These are phyloP conservation scores for Pluteus cervinus DNA, from an alignment of 768 basidiomycete genomes.

Conservation along the genomic window DNA sequence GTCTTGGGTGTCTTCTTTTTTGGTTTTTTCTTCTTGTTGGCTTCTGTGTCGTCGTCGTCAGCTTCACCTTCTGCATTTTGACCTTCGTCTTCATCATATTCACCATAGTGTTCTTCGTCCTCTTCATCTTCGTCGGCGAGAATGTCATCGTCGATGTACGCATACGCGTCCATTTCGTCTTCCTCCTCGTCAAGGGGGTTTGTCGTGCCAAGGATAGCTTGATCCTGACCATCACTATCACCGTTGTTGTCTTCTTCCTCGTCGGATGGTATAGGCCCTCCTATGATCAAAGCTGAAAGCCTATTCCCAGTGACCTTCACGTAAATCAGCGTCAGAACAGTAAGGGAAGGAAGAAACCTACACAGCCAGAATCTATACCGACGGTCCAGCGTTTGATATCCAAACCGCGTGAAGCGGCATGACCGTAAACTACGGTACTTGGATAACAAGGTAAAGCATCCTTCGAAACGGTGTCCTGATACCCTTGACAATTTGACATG, in stretches of 20 bases:
- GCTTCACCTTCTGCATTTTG: constrained; percentile 15
- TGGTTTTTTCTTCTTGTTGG: constrained; percentile 13
- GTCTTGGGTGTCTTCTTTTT: no score
- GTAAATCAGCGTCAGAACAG: constrained; percentile 1
- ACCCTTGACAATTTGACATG: constrained; percentile 55
- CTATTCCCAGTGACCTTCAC: constrained; percentile 49
- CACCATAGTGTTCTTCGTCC: constrained; percentile 12
- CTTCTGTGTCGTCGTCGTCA: constrained; percentile 9
- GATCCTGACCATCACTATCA: no score
- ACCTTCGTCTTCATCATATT: constrained; percentile 12
- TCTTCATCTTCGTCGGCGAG: constrained; percentile 13
- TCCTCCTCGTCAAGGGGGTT: constrained; percentile 14
- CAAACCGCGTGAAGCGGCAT: constrained; percentile 72
- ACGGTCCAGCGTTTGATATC: constrained; percentile 80
- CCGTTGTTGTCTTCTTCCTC: constrained; percentile 12
- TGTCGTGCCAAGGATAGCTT: no score
- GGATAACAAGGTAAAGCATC: constrained; percentile 55
- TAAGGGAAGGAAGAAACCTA: constrained; percentile 29
- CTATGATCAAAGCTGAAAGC: constrained; percentile 66
- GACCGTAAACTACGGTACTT: constrained; percentile 81
- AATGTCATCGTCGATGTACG: no score
- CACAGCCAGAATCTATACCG: constrained; percentile 86
- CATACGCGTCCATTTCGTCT: constrained; percentile 6
- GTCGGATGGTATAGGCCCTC: constrained; percentile 7
- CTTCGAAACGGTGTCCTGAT: constrained; percentile 16